A percentile compares a stretch with the other conserved stretches of the same genome.
These are phyloP conservation scores for Cyclotella cryptica DNA, from an alignment of 108 stramenopile genomes.

Conservation along the genomic window DNA sequence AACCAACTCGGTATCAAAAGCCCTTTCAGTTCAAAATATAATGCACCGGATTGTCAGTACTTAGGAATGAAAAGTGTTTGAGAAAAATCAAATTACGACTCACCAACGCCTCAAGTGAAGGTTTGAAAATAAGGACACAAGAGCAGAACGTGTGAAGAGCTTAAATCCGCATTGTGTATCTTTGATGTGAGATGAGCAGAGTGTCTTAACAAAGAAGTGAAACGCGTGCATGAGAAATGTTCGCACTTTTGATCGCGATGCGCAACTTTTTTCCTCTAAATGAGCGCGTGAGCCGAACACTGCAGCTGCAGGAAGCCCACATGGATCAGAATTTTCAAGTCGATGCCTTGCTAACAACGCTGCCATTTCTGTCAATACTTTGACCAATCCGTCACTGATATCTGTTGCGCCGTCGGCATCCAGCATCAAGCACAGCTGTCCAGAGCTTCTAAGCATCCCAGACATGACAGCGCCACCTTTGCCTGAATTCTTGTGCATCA, in stretches of 20 bases:
- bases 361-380: slow-evolving; percentile 54
- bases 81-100: neutral
- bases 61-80: neutral
- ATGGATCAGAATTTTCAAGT: slow-evolving; percentile 9
- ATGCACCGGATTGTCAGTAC: neutral
- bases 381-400: slow-evolving; percentile 70
- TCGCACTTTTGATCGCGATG: slow-evolving; percentile 68
- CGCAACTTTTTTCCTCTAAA: slow-evolving; percentile 57
- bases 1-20: slow-evolving; percentile 87
- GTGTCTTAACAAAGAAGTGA: slow-evolving; percentile 74
- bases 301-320: slow-evolving; percentile 18
- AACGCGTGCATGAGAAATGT: slow-evolving; percentile 81
- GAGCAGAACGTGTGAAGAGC: slow-evolving; percentile 65
- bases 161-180: slow-evolving; percentile 93
- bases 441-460: slow-evolving; percentile 69
- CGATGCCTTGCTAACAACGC: slow-evolving; percentile 4
- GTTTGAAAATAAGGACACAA: slow-evolving; percentile 57
- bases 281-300: slow-evolving; percentile 86
- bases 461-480: slow-evolving; percentile 83
- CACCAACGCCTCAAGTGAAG: slow-evolving; percentile 77
- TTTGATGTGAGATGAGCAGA: slow-evolving; percentile 62
- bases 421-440: slow-evolving; percentile 72
- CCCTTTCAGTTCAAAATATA: slow-evolving; percentile 32
- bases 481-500: slow-evolving; percentile 61
- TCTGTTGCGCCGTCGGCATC: slow-evolving; percentile 91